phyloP scores from a whole-genome alignment of 164 flowering plant genomes.

The Kingdonia uniflora region DNA sequence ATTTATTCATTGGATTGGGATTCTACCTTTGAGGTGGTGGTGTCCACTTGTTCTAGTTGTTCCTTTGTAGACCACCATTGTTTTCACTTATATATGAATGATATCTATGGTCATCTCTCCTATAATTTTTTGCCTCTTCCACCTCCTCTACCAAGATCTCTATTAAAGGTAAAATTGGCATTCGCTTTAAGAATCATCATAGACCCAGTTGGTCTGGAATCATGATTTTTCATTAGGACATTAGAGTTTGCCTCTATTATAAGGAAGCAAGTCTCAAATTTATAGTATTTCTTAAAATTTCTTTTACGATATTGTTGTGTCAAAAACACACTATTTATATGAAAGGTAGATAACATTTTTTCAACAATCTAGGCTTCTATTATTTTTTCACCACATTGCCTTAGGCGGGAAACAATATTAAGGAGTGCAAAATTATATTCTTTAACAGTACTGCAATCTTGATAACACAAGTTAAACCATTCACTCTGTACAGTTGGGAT shows the following conservation, averaged over 20 bases:
- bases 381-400: background rate
- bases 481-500: background rate
- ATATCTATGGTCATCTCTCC: no score
- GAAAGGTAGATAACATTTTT: background rate
- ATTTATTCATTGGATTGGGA: no score
- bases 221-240: background rate
- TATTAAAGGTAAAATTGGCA: no score
- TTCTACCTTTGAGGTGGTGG: no score
- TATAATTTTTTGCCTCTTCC: no score
- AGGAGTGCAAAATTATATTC: no score
- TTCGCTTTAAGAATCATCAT: background rate
- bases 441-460: background rate
- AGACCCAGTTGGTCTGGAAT: background rate
- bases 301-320: background rate
- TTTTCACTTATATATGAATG: no score
- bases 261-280: background rate
- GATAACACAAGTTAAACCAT: background rate
- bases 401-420: background rate
- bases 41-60: no score
- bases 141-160: no score
- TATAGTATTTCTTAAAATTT: no score
- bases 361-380: background rate
- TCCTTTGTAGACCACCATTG: no score
- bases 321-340: background rate
- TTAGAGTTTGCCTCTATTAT: background rate